Evolutionary conservation across 2,329 filamentous ascomycete genomes (phyloP).

Genomic region (Trichoderma arundinaceum): DNA sequence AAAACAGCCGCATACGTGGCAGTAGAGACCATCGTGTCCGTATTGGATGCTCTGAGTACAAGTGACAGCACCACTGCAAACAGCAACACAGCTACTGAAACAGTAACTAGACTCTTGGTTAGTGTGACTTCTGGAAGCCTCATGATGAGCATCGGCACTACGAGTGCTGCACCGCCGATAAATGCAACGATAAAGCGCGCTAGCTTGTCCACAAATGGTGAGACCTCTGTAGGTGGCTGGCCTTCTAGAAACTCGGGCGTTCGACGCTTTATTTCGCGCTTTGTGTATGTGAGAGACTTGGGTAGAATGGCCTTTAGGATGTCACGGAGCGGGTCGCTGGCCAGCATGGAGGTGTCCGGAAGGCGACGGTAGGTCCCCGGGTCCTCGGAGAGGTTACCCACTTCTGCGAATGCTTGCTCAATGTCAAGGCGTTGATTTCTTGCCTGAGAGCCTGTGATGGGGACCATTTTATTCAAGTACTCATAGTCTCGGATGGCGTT

Average conservation of each 20-base stretch:
- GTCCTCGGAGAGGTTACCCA: background rate
- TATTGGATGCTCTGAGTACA: background rate
- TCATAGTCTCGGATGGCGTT: constrained; percentile 6
- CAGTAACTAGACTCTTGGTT: background rate
- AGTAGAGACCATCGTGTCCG: constrained; percentile 8
- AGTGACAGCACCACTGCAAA: background rate
- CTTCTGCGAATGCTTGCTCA: background rate
- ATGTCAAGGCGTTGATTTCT: constrained; percentile 6
- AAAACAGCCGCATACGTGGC: background rate
- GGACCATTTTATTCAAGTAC: background rate
- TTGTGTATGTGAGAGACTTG: background rate
- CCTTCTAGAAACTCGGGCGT: background rate
- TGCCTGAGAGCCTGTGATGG: background rate
- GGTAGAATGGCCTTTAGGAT: background rate
- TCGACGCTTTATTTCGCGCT: background rate
- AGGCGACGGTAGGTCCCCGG: background rate
- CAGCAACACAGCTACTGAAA: background rate
- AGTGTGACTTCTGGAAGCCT: background rate
- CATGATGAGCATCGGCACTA: constrained; percentile 4
- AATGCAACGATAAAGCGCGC: background rate
- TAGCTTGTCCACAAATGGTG: background rate
- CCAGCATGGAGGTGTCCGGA: background rate
- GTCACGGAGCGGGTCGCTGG: constrained; percentile 5
- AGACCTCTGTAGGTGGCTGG: background rate
- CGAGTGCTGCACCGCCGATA: background rate